Evolutionary conservation across 192 early-diverging fungal genomes (phyloP), one percentile per base, ranked within the genome.

Genomic region (Entomortierella lignicola): DNA sequence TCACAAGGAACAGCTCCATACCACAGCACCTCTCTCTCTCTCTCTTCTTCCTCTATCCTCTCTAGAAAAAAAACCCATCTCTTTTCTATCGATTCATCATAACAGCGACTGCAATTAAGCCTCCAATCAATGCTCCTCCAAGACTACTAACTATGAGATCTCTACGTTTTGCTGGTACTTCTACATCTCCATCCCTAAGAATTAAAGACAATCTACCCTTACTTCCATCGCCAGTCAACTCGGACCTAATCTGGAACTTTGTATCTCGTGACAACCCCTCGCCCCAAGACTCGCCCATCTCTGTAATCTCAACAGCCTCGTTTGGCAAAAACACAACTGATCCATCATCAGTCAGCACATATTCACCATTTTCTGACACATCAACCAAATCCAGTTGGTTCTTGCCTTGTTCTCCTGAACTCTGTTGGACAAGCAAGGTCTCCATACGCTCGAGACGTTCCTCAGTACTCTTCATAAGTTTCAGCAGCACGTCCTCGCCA

Each of bases 61-160:
- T n/a, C n/a, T n/a, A n/a, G n/a, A n/a, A n/a, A n/a, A n/a, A n/a
- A n/a, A n/a, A n/a, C n/a, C n/a, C n/a, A n/a, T n/a, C n/a, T n/a
- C n/a, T n/a, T 50, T 27, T 80, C 61, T 71, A 71, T 54, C 53
- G 55, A 43, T 70, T 69, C 67, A 79, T 52, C 75, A 79, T 70
- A 23, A 79, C 56, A 8, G 52, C 75, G 8, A 66, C 61, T 2
- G 75, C 58, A 25, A 79, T 47, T 41, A 79, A 55, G 2, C 75
- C 75, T 21, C 75, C 75, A 11, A 79, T 53, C n/a, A 79, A 25
- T 0, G 75, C 75, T 0, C 75, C 75, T 8, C 75, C 75, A 10
- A 79, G 31, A 0, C 67, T 62, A 31, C 66, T 79, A 13, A 79
- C 8, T 63, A 79, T 42, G 48, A 79, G 70, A 53, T 79, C 75